Conservation (phyloP, 2,329 filamentous ascomycete species). For the Colletotrichum destructivum region DNA sequence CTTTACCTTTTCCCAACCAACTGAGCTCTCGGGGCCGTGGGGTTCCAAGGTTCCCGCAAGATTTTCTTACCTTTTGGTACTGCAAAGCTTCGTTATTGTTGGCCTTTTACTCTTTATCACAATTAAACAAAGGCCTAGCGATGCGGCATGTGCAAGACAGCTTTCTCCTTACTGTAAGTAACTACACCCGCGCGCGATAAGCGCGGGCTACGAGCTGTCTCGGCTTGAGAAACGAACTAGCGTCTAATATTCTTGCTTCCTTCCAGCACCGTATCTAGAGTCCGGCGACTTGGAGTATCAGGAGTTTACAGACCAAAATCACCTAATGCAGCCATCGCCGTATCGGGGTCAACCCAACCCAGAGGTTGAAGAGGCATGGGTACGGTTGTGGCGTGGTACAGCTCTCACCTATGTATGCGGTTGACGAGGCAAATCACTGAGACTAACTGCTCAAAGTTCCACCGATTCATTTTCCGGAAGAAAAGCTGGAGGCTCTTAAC, state of each 20-base stretch:
- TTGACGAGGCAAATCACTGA: background rate
- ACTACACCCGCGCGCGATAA: background rate
- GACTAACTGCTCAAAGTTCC: background rate
- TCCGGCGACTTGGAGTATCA: slow-evolving; percentile 4
- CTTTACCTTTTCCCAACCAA: background rate
- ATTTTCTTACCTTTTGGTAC: background rate
- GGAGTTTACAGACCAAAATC: slow-evolving; percentile 30
- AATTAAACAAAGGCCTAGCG: background rate
- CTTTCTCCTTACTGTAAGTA: slow-evolving; percentile 15
- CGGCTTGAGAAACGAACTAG: background rate
- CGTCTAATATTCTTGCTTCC: background rate
- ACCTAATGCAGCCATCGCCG: slow-evolving; percentile 37
- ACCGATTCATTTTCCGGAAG: slow-evolving; percentile 3
- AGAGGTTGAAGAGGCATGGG: slow-evolving; percentile 38
- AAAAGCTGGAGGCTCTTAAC: background rate
- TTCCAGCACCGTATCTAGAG: slow-evolving; percentile 5
- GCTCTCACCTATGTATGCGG: background rate
- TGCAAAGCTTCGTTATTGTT: background rate
- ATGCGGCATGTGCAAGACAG: slow-evolving; percentile 3
- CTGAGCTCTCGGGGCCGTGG: background rate
- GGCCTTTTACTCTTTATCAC: background rate
- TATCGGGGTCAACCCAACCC: slow-evolving; percentile 37
- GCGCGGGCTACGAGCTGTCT: too few relatives aligned
- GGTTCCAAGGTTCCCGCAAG: background rate
- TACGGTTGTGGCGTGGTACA: slow-evolving; percentile 34